Evolutionary conservation across 805 yeast species (phyloP).

Genomic region (Grigorovia jiainica): DNA sequence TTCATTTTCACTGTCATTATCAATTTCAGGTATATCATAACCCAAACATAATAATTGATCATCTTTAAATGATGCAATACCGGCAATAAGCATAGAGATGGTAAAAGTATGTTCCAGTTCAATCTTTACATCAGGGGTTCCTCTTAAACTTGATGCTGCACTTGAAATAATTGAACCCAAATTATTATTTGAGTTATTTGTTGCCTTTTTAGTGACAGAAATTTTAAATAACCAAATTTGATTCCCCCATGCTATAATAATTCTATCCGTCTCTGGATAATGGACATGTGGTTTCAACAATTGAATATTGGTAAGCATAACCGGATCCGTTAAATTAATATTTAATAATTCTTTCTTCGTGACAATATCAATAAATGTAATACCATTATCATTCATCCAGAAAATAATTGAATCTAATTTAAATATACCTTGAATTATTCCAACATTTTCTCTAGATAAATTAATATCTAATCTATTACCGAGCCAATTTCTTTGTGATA

Average conservation of each 20-base stretch:
- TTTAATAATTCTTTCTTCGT: constrained; percentile 47
- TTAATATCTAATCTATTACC: constrained; percentile 67
- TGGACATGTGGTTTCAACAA: constrained; percentile 75
- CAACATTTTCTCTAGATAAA: constrained; percentile 47
- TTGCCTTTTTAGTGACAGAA: constrained; percentile 13
- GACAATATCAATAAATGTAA: constrained; percentile 52
- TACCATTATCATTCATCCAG: constrained; percentile 82
- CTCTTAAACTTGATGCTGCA: constrained; percentile 40
- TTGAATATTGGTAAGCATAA: constrained; percentile 44
- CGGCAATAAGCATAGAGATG: constrained; percentile 50
- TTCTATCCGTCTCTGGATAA: constrained; percentile 52
- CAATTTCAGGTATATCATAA: constrained; percentile 9
- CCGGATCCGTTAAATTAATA: constrained; percentile 20
- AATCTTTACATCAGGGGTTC: constrained; percentile 35
- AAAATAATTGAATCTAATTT: constrained; percentile 56
- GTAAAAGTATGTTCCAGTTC: constrained; percentile 31
- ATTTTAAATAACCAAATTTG: constrained; percentile 62
- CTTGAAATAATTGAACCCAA: constrained; percentile 29
- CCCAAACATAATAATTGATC: constrained; percentile 46
- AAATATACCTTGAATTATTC: constrained; percentile 62
- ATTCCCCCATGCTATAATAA: constrained; percentile 76
- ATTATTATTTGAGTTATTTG: constrained; percentile 6
- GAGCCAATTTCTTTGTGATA: constrained; percentile 77
- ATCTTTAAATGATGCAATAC: constrained; percentile 66
- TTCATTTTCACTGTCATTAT: not conserved